Evolutionary conservation across 441 rosid genomes (phyloP), one percentile per base, ranked within the genome.

Genomic region (Gossypium armourianum): DNA sequence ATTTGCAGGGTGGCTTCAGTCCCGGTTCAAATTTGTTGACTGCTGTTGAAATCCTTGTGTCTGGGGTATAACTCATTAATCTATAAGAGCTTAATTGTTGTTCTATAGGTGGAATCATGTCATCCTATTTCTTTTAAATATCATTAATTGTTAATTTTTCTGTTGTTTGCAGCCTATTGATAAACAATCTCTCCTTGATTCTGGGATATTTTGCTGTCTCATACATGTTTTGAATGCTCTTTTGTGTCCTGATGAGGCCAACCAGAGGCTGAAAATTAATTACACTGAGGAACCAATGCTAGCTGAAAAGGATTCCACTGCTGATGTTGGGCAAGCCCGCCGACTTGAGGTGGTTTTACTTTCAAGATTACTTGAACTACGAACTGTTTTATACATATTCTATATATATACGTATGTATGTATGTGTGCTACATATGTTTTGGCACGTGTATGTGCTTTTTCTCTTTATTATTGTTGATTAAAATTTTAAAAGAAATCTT

Each of bases 201-300:
- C 99, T 85, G 99, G 98, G 79, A 90, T 95, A 81, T 86, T 92
- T 20, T 90, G 97, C 79, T 95, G 98, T 83, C 93, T 95, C 76
- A 84, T 95, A 86, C 96, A 86, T 28, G 75, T 89, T 78, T 86
- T 95, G 70, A 88, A 75, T 83, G 83, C 89, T 67, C 86, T 95
- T 83, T 75, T 91, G 80, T 81, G 84, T 73, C 83, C 91, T 64
- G 81, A 82, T 79, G 83, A 80, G 82, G 65, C 79, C 62, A 72
- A 77, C 72, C 77, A 74, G 77, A 68, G 62, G 69, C 81, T 82
- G 72, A 75, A 72, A 71, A 52, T 58, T 72, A 68, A 73, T 58
- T 75, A 75, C 43, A 53, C 74, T 55, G 90, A 83, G 76, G 86
- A 71, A 69, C 45, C 72, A 13, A 9, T 75, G 53, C 63, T 66